Conservation (phyloP, 768 basidiomycete genomes). For the Termitomyces titanicus region DNA sequence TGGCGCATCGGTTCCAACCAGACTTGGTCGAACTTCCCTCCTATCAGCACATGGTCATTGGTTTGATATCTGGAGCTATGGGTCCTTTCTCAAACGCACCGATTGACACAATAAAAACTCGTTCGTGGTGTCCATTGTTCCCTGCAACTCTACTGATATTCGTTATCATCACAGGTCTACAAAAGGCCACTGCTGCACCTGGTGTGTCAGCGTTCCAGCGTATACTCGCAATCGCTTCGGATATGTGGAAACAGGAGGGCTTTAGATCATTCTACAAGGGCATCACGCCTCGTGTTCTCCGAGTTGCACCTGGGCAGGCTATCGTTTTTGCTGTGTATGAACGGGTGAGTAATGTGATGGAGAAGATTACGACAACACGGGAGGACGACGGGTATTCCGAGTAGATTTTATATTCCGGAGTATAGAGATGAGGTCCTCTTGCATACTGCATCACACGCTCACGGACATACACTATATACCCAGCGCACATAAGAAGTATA, state of each 20-base stretch:
- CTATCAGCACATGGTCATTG: conserved; percentile 94
- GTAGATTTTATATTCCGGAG: conserved; percentile 23
- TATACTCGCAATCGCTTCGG: conserved; percentile 74
- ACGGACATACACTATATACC: not conserved
- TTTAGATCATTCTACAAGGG: conserved; percentile 94
- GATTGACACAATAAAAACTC: conserved; percentile 93
- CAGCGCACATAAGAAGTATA: not conserved
- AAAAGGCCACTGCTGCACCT: conserved; percentile 72
- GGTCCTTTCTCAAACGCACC: conserved; percentile 98
- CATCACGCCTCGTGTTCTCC: conserved; percentile 92
- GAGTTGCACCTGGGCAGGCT: conserved; percentile 96
- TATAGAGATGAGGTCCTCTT: not conserved
- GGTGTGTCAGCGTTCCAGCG: conserved; percentile 79
- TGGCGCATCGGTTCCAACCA: conserved; percentile 77
- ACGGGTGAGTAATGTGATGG: conserved; percentile 72
- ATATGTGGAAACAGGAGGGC: conserved; percentile 94
- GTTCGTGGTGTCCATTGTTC: conserved; percentile 38
- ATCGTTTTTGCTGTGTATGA: conserved; percentile 99
- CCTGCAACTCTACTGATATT: not conserved
- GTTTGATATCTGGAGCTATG: conserved; percentile 95
- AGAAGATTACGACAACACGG: conserved; percentile 53
- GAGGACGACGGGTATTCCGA: conserved; percentile 70
- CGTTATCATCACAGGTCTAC: conserved; percentile 53
- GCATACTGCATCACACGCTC: not conserved
- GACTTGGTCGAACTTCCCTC: conserved; percentile 78